A percentile compares a stretch with the other conserved stretches of the same genome.
Conservation (phyloP, 352 stramenopile species). For the Thraustochytrium sp. region DNA sequence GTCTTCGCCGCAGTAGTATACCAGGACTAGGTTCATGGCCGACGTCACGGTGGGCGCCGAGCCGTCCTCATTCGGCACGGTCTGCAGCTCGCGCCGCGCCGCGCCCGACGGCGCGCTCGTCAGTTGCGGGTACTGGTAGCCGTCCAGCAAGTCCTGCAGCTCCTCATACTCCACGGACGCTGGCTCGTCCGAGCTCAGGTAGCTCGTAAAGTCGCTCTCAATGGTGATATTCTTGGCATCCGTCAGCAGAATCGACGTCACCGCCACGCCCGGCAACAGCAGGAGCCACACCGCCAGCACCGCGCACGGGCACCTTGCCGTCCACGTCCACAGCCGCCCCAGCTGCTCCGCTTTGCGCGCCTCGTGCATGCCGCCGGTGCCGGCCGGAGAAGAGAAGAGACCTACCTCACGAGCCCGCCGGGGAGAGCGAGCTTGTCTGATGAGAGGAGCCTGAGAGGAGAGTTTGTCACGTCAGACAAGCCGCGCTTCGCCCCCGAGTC, state of each 20-base stretch:
- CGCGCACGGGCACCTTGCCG: neutral
- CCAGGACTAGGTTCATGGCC: neutral
- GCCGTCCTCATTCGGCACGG: neutral
- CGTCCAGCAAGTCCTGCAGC: neutral
- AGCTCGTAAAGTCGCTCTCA: constrained; percentile 32
- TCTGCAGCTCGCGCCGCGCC: neutral
- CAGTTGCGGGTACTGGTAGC: neutral
- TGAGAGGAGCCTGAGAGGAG: no score
- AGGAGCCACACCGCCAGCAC: neutral
- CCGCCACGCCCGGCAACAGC: neutral
- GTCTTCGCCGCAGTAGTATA: constrained; percentile 34
- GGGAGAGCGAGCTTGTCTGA: no score
- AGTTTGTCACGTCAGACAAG: no score
- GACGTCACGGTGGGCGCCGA: neutral
- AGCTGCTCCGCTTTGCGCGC: neutral
- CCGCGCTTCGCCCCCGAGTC: no score
- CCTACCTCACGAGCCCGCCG: no score
- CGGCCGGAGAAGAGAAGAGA: no score
- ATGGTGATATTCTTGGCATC: neutral
- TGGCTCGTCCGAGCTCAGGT: neutral
- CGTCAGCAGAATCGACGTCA: neutral
- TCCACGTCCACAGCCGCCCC: neutral
- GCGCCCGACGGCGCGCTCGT: neutral
- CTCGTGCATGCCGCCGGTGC: neutral
- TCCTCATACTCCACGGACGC: constrained; percentile 2